Evolutionary conservation across 768 basidiomycete genomes (phyloP).

Genomic region (Dacryopinax primogenitus): DNA sequence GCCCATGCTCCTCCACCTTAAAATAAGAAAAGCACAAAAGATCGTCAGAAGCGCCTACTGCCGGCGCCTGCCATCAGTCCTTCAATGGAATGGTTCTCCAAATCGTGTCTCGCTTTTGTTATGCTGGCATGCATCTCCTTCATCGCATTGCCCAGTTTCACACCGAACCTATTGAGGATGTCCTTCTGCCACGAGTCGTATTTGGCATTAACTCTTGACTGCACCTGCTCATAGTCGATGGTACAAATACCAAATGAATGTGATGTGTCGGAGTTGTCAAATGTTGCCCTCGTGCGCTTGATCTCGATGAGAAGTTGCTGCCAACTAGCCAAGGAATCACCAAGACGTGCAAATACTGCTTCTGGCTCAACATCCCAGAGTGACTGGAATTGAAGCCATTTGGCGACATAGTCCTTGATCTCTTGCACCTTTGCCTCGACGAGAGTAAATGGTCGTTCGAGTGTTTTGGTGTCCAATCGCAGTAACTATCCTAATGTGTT

Average conservation of each 20-base stretch:
- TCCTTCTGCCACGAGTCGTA: constrained; percentile 98
- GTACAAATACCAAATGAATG: constrained; percentile 86
- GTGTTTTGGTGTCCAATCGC: constrained; percentile 54
- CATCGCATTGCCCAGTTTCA: constrained; percentile 88
- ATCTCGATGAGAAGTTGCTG: constrained; percentile 93
- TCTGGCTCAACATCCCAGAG: constrained; percentile 97
- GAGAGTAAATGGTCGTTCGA: constrained; percentile 69
- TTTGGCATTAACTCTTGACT: constrained; percentile 93
- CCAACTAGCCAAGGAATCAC: constrained; percentile 88
- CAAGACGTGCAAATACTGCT: constrained; percentile 88
- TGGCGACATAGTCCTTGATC: constrained; percentile 80
- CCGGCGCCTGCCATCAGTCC: constrained; percentile 46
- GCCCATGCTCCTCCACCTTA: not conserved
- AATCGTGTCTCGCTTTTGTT: constrained; percentile 82
- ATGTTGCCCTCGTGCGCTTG: constrained; percentile 89
- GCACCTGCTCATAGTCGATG: constrained; percentile 96
- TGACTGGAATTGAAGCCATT: constrained; percentile 99
- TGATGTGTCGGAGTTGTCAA: constrained; percentile 90
- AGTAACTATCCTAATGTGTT: constrained; percentile 41
- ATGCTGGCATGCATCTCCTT: constrained; percentile 95
- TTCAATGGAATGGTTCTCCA: constrained; percentile 94
- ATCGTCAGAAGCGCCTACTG: constrained; percentile 38
- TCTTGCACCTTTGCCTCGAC: constrained; percentile 82
- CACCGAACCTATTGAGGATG: constrained; percentile 80
- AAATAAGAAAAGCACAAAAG: not conserved